Evolutionary conservation across 805 yeast genomes (phyloP).

Genomic region (Saccharomycopsis vini): DNA sequence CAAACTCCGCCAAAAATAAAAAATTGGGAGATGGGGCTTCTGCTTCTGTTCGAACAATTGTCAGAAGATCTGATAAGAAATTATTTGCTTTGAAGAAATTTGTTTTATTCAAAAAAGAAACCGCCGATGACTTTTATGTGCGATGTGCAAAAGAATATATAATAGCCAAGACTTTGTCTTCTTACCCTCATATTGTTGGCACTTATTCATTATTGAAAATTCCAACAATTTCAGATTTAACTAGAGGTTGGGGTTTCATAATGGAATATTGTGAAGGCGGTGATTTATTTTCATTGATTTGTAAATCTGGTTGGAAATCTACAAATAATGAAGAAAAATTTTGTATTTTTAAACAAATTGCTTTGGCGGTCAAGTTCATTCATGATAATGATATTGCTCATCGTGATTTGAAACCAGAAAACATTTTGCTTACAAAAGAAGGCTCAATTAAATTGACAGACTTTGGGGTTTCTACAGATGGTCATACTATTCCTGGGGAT

Average conservation of each 20-base stretch:
- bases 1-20: slow-evolving; percentile 30
- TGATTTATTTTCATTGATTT: slow-evolving; percentile 56
- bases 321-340: slow-evolving; percentile 41
- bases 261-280: slow-evolving; percentile 96
- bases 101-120: slow-evolving; percentile 49
- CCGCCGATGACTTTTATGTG: slow-evolving; percentile 53
- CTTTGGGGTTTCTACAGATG: slow-evolving; percentile 85
- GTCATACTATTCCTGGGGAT: slow-evolving; percentile 46
- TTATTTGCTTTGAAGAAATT: slow-evolving; percentile 61
- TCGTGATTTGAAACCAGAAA: slow-evolving; percentile 92
- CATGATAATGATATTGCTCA: slow-evolving; percentile 79
- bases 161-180: slow-evolving; percentile 44
- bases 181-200: slow-evolving; percentile 52
- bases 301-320: slow-evolving; percentile 52
- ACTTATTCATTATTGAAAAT: slow-evolving; percentile 48
- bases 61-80: slow-evolving; percentile 29
- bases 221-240: slow-evolving; percentile 43
- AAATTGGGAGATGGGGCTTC: slow-evolving; percentile 69
- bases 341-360: slow-evolving; percentile 78
- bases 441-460: slow-evolving; percentile 77
- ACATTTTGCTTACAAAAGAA: slow-evolving; percentile 56
- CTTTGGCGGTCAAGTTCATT: slow-evolving; percentile 70
- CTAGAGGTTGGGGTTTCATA: slow-evolving; percentile 76
- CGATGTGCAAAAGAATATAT: slow-evolving; percentile 58
- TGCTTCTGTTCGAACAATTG: slow-evolving; percentile 49